Evolutionary conservation across 257 asterid species (phyloP).

Genomic region (Solanum commersonii): DNA sequence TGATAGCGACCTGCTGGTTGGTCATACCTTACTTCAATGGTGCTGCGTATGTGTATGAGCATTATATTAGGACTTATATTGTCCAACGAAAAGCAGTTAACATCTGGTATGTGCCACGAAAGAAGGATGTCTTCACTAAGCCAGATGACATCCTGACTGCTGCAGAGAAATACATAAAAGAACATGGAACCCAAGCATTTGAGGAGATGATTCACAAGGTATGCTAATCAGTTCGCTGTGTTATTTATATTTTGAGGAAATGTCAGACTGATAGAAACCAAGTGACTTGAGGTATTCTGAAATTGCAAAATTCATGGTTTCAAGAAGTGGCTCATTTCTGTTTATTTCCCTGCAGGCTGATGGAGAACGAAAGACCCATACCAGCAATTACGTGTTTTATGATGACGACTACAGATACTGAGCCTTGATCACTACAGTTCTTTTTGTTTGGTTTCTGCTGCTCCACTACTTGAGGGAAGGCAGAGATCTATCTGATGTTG

Average conservation of each 20-base stretch:
- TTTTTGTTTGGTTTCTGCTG: not conserved
- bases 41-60: constrained; percentile 85
- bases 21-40: constrained; percentile 95
- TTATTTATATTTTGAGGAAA: not conserved
- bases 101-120: constrained; percentile 70
- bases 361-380: constrained; percentile 30
- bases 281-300: not conserved
- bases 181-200: constrained; percentile 65
- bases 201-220: constrained; percentile 67
- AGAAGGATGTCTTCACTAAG: constrained; percentile 48
- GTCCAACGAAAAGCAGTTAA: constrained; percentile 56
- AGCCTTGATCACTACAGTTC: not conserved
- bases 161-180: constrained; percentile 61
- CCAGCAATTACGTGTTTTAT: constrained; percentile 21
- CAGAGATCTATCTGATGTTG: constrained; percentile 15
- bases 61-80: constrained; percentile 72
- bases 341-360: constrained; percentile 35
- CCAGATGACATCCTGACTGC: constrained; percentile 77
- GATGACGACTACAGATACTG: constrained; percentile 56
- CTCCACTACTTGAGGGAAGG: not conserved
- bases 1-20: constrained; percentile 88
- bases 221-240: not conserved
- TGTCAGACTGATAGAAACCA: not conserved
- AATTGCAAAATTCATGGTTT: not conserved
- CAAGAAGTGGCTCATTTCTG: not conserved